These are phyloP conservation scores for Podospora pseudocomata DNA, from an alignment of 495 filamentous ascomycete species.

Conservation along the genomic window DNA sequence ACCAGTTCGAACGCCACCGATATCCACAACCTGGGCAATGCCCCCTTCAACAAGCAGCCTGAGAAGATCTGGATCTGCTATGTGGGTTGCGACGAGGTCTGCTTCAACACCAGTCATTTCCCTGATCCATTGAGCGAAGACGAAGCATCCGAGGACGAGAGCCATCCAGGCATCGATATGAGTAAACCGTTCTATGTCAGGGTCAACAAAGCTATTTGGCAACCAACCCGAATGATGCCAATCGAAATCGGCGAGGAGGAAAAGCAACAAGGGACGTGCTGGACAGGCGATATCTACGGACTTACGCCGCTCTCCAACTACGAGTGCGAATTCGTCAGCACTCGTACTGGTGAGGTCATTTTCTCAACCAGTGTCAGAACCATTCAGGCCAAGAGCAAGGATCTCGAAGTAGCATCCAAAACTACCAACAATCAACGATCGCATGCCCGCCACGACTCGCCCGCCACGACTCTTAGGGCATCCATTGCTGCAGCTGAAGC, in stretches of 20 bases:
- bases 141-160: constrained; percentile 18
- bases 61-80: constrained; percentile 84
- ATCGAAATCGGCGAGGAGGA: constrained; percentile 54
- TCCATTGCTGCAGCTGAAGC: constrained; percentile 77
- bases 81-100: constrained; percentile 75
- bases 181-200: constrained; percentile 79
- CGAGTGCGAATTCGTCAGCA: constrained; percentile 77
- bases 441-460: constrained; percentile 71
- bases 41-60: constrained; percentile 66
- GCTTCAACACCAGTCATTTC: constrained; percentile 74
- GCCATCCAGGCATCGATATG: constrained; percentile 51
- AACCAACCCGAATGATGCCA: constrained; percentile 66
- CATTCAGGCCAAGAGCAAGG: constrained; percentile 62
- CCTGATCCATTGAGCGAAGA: constrained; percentile 30
- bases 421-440: constrained; percentile 49
- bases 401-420: constrained; percentile 50
- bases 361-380: constrained; percentile 80
- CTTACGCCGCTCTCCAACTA: constrained; percentile 83
- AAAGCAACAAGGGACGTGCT: constrained; percentile 46
- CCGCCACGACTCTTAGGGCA: constrained; percentile 80
- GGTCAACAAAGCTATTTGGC: constrained; percentile 86
- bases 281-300: constrained; percentile 84
- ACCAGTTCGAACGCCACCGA: constrained; percentile 71
- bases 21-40: constrained; percentile 73
- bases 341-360: constrained; percentile 66